Evolutionary conservation across 495 filamentous ascomycete species (phyloP), one percentile per base, ranked within the genome.

Genomic region (Tuber indicum): DNA sequence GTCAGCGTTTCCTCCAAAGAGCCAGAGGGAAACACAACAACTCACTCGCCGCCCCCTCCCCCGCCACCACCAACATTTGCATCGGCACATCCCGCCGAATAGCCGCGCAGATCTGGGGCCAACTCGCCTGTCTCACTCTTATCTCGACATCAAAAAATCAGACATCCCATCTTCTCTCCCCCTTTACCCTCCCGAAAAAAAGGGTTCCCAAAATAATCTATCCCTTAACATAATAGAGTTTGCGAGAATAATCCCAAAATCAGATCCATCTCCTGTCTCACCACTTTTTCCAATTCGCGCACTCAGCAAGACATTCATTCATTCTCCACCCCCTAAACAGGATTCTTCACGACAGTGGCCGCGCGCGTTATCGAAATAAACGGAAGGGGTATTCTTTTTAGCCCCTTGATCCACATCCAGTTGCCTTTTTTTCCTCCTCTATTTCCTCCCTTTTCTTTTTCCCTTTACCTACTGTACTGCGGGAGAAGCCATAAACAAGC

Each of bases 341-440:
- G n/a, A 52, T 52, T 52, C 47, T 52, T n/a, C 47, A n/a, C 47
- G 17, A 66, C 3, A 16, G 58, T 66, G 26, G 16, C 26, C 12
- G 58, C 58, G 26, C 14, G 26, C 14, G 58, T 32, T 66, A 66
- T 19, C 32, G 36, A 16, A 66, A 66, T 66, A 36, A 32, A 12
- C 14, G 26, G 7, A n/a, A 32, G 32, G 58, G 4, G 58, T 41
- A 74, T 69, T 77, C 32, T 69, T 52, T 73, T 72, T 44, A 43
- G 2, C 71, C 42, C 69, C 69, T 36, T 75, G 66, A 36, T 19
- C 21, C 26, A 46, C 42, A 71, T 58, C 69, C 32, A 69, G 70
- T 21, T 71, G 45, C 42, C 44, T 76, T 52, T 23, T 43, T 77
- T 77, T 71, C 58, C 71, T 42, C 14, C 14, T 46, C 32, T 58